phyloP scores from a whole-genome alignment of 805 yeast species.

The Saccharomycopsis sp. region DNA sequence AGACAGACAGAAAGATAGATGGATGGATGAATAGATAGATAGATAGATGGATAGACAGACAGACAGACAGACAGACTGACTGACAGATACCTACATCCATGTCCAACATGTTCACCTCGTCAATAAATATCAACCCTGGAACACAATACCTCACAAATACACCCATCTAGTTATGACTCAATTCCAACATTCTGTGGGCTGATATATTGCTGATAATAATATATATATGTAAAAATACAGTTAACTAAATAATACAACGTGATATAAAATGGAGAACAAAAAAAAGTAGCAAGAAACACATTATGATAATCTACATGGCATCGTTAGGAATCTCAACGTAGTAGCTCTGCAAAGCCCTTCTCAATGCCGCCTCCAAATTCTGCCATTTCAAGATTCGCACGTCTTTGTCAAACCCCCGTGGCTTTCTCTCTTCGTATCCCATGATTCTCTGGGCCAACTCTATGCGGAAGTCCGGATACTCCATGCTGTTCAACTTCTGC shows the following conservation, averaged over 20 bases:
- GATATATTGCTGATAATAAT: no score
- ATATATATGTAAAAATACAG: no score
- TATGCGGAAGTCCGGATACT: slow-evolving; percentile 32
- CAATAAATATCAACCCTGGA: no score
- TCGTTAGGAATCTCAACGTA: slow-evolving; percentile 48
- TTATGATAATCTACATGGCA: not conserved
- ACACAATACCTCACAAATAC: no score
- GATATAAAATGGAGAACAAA: not conserved
- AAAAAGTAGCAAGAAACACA: not conserved
- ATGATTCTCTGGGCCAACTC: slow-evolving; percentile 60
- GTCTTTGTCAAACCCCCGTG: slow-evolving; percentile 64
- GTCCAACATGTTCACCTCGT: no score
- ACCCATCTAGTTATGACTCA: no score
- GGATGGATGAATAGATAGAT: no score
- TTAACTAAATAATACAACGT: not conserved
- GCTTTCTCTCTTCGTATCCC: slow-evolving; percentile 56
- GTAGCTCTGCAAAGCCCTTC: slow-evolving; percentile 59
- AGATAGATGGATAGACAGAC: no score
- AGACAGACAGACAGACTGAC: no score
- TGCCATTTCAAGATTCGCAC: slow-evolving; percentile 59
- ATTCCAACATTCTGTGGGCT: no score
- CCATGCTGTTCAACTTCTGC: slow-evolving; percentile 18
- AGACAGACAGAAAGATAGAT: no score
- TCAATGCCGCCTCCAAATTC: slow-evolving; percentile 50
- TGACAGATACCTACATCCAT: no score